These are phyloP conservation scores for Hydrangea macrophylla DNA, from an alignment of 148 eudicot species.

Conservation along the genomic window DNA sequence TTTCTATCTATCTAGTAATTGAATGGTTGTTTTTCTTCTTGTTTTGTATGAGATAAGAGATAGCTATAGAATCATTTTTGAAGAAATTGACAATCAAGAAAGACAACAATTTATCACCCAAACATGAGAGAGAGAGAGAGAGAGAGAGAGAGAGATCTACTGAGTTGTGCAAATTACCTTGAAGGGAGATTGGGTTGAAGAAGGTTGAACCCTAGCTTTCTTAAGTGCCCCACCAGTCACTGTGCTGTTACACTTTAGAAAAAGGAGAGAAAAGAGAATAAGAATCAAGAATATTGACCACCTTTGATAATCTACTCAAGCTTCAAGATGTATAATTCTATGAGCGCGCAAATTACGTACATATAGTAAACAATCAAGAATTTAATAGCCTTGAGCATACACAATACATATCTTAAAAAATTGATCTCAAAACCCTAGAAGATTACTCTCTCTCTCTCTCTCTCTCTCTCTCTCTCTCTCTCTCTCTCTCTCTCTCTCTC, in stretches of 20 bases:
- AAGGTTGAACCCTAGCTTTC: conserved; percentile 80
- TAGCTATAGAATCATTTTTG: conserved; percentile 38
- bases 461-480: background rate
- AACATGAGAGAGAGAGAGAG: conserved; percentile 21
- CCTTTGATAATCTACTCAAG: background rate
- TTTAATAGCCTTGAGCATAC: background rate
- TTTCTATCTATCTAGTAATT: background rate
- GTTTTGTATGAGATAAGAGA: conserved; percentile 27
- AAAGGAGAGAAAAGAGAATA: conserved; percentile 2
- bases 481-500: no score
- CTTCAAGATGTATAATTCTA: background rate
- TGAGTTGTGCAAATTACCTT: conserved; percentile 41
- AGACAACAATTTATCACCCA: conserved; percentile 56
- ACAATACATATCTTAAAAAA: background rate
- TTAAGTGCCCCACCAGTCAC: conserved; percentile 59
- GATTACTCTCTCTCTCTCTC: background rate
- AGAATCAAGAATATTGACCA: conserved; percentile 6
- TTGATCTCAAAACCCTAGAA: background rate
- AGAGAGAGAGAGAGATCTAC: conserved; percentile 20
- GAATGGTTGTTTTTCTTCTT: background rate
- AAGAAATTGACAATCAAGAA: conserved; percentile 58
- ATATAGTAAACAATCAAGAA: no score
- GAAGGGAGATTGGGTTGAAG: conserved; percentile 64
- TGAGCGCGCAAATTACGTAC: no score
- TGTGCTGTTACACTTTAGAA: conserved; percentile 58